Percentiles rank a stretch among this genome's conserved stretches.
Conservation (phyloP, 2,329 filamentous ascomycete species). For the Colletotrichum karsti region DNA sequence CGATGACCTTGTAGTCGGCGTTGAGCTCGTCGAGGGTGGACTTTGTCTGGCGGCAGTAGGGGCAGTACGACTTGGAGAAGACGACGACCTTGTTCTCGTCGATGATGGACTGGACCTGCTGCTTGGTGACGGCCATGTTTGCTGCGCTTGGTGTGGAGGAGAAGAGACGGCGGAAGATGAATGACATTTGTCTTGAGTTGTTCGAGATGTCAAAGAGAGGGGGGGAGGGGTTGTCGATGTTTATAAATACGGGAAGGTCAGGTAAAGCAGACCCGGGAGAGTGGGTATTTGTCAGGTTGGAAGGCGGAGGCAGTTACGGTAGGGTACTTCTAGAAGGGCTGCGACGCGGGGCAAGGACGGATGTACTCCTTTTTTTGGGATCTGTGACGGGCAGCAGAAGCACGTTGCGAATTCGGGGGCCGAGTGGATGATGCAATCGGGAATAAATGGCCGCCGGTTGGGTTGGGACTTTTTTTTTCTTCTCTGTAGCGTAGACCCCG, state of each 20-base stretch:
- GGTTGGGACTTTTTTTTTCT: neutral
- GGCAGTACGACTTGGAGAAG: constrained; percentile 97
- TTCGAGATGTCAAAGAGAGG: neutral
- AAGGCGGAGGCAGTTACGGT: no score
- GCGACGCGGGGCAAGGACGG: no score
- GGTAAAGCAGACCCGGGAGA: neutral
- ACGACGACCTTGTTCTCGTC: constrained; percentile 91
- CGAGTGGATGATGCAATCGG: constrained; percentile 26
- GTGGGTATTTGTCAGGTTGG: constrained; percentile 10
- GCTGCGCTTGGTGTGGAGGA: constrained; percentile 59
- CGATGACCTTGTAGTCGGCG: constrained; percentile 78
- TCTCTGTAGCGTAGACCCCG: neutral
- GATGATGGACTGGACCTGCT: constrained; percentile 87
- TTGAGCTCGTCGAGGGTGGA: constrained; percentile 72
- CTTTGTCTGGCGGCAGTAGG: constrained; percentile 88
- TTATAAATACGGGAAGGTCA: neutral
- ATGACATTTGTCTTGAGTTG: constrained; percentile 58
- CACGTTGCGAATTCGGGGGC: neutral
- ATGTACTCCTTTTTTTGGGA: neutral
- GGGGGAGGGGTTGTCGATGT: neutral
- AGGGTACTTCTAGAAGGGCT: no score
- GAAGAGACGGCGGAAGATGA: constrained; percentile 76
- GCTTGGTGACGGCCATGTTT: constrained; percentile 83
- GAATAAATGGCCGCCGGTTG: neutral
- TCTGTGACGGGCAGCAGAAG: neutral